phyloP scores from a whole-genome alignment of 129 eudicot species.

The Arctium lappa region DNA sequence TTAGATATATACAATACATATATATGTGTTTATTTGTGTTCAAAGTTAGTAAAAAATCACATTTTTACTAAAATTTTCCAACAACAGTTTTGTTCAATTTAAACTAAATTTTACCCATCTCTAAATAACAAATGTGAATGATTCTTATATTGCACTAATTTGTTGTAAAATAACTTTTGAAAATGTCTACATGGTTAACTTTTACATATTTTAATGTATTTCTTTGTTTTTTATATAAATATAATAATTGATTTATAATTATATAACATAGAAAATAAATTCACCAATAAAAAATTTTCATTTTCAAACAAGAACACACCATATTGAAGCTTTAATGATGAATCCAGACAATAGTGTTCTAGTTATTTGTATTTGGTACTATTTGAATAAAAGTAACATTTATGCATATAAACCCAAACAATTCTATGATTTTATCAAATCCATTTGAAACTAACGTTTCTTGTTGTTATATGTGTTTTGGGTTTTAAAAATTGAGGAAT shows the following conservation, averaged over 20 bases:
- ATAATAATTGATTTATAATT: background rate
- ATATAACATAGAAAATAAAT: background rate
- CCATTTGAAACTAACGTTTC: constrained; percentile 9
- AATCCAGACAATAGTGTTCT: constrained; percentile 10
- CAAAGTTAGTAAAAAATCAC: too few species aligned
- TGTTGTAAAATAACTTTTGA: too few species aligned
- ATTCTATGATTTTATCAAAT: background rate
- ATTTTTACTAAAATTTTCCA: too few species aligned
- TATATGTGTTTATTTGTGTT: too few species aligned
- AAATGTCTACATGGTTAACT: too few species aligned
- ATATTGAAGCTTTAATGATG: constrained; percentile 17
- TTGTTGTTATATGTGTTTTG: constrained; percentile 6
- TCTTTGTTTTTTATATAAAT: too few species aligned
- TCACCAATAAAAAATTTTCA: background rate
- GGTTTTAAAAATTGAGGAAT: background rate
- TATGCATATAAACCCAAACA: constrained; percentile 12
- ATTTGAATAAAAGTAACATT: background rate
- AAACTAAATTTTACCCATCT: too few species aligned
- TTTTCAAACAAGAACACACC: constrained; percentile 8
- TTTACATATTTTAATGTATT: too few species aligned
- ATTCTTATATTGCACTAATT: too few species aligned
- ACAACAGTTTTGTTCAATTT: too few species aligned
- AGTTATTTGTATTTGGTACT: constrained; percentile 21
- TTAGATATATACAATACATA: too few species aligned
- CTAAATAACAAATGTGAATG: too few species aligned